Percentiles rank a stretch among this genome's conserved stretches.
phyloP scores from a whole-genome alignment of 2,329 filamentous ascomycete genomes.

The Ophiostoma sp. region DNA sequence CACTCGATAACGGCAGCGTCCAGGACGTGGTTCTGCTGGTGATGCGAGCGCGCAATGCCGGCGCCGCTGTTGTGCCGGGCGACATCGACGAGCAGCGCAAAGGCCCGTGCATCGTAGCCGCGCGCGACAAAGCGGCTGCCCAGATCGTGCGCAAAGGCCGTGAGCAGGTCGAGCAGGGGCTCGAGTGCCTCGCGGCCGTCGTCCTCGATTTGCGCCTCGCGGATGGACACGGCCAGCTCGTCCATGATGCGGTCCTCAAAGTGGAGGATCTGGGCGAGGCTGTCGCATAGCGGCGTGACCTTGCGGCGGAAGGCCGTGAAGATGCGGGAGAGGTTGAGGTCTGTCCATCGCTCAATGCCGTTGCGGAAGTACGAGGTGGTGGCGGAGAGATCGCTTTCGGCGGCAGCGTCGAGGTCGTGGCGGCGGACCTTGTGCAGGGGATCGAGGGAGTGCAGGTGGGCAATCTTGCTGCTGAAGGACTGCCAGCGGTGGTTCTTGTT shows the following conservation, averaged over 20 bases:
- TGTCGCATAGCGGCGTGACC: constrained; percentile 75
- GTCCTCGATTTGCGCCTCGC: constrained; percentile 43
- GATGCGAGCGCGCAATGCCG: constrained; percentile 19
- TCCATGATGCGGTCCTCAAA: constrained; percentile 82
- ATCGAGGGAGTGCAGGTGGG: constrained; percentile 82
- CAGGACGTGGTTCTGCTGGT: constrained; percentile 54
- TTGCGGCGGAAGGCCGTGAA: constrained; percentile 74
- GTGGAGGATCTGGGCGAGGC: constrained; percentile 84
- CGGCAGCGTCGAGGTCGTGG: constrained; percentile 61
- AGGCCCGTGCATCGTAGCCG: constrained; percentile 65
- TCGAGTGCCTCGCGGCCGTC: constrained; percentile 75
- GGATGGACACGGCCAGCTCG: constrained; percentile 66
- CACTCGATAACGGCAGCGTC: constrained; percentile 92
- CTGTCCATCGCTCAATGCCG: constrained; percentile 80
- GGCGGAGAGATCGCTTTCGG: constrained; percentile 64
- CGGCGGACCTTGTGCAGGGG: constrained; percentile 84
- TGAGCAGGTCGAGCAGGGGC: constrained; percentile 78
- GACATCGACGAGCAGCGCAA: constrained; percentile 70
- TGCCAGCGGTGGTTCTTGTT: constrained; percentile 85
- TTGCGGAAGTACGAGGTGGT: constrained; percentile 83
- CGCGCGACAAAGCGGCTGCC: constrained; percentile 75
- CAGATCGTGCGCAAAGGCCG: constrained; percentile 91
- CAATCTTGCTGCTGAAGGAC: constrained; percentile 82
- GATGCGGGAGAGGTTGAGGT: constrained; percentile 79
- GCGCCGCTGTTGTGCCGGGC: constrained; percentile 39